A percentile compares a stretch with the other conserved stretches of the same genome.
Conservation (phyloP, 768 basidiomycete genomes). For the Suillus plorans region DNA sequence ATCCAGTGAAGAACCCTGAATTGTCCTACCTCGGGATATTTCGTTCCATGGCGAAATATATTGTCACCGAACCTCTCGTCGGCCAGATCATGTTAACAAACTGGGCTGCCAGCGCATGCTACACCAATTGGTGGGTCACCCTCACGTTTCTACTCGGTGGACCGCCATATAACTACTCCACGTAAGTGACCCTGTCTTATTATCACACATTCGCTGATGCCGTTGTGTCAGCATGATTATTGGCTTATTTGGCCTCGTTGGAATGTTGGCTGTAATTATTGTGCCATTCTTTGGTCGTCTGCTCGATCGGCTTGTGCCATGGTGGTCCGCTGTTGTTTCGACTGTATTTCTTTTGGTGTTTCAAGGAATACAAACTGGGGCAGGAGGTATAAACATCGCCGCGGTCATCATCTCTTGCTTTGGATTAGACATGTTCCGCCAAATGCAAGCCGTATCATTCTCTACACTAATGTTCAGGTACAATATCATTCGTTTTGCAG, state of each 20-base stretch:
- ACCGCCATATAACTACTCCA: constrained; percentile 39
- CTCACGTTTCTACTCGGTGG: constrained; percentile 47
- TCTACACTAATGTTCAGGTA: constrained; percentile 17
- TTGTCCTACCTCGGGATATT: constrained; percentile 37
- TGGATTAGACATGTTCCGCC: constrained; percentile 40
- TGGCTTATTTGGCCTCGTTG: constrained; percentile 49
- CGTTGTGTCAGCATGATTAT: constrained; percentile 33
- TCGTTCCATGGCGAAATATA: constrained; percentile 38
- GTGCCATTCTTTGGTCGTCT: constrained; percentile 28
- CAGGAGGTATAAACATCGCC: constrained; percentile 36
- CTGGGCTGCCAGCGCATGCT: constrained; percentile 30
- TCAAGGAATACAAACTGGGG: constrained; percentile 35
- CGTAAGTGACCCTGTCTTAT: constrained; percentile 18
- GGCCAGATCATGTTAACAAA: constrained; percentile 33
- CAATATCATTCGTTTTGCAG: constrained; percentile 9
- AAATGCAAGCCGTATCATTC: constrained; percentile 37
- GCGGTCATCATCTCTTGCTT: constrained; percentile 42
- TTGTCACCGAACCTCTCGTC: constrained; percentile 42
- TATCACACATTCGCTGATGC: background rate
- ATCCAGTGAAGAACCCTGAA: constrained; percentile 37
- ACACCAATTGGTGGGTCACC: constrained; percentile 39
- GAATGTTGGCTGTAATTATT: constrained; percentile 37
- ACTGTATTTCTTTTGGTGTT: constrained; percentile 28
- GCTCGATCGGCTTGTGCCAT: constrained; percentile 37
- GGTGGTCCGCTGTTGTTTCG: constrained; percentile 41